A percentile compares a stretch with the other conserved stretches of the same genome.
Conservation (phyloP, 2,329 filamentous ascomycete genomes). For the Cryphonectria radicalis region DNA sequence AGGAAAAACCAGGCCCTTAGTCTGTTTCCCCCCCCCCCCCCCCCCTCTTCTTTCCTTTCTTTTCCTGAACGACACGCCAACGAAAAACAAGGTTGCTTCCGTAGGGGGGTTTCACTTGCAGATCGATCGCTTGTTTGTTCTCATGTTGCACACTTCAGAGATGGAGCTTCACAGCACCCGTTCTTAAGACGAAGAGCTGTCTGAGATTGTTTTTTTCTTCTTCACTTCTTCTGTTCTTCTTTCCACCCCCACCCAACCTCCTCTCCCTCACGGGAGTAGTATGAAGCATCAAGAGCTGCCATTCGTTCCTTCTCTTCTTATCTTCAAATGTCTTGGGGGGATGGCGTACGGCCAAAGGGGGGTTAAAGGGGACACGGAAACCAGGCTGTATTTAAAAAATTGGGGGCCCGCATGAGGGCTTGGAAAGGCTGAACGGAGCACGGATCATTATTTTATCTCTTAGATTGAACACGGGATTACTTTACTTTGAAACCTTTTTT, state of each 20-base stretch:
- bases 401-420: conserved; percentile 5
- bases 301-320: conserved; percentile 21
- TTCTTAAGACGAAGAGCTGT: neutral
- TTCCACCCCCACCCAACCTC: neutral
- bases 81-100: conserved; percentile 18
- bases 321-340: neutral
- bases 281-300: conserved; percentile 23
- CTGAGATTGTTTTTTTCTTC: neutral
- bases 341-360: conserved; percentile 14
- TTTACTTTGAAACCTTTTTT: neutral
- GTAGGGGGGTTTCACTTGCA: conserved; percentile 23
- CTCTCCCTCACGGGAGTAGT: conserved; percentile 24
- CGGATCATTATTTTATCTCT: conserved; percentile 14
- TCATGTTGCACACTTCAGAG: conserved; percentile 20
- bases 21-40: neutral
- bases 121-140: conserved; percentile 22
- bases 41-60: too few relatives aligned
- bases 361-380: neutral
- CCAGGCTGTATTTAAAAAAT: conserved; percentile 18
- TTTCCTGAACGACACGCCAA: neutral
- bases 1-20: neutral
- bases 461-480: conserved; percentile 21
- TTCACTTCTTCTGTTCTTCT: neutral
- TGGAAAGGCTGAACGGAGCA: conserved; percentile 2
- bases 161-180: conserved; percentile 28